Evolutionary conservation across 768 basidiomycete species (phyloP).

Genomic region (Hericium alpestre): DNA sequence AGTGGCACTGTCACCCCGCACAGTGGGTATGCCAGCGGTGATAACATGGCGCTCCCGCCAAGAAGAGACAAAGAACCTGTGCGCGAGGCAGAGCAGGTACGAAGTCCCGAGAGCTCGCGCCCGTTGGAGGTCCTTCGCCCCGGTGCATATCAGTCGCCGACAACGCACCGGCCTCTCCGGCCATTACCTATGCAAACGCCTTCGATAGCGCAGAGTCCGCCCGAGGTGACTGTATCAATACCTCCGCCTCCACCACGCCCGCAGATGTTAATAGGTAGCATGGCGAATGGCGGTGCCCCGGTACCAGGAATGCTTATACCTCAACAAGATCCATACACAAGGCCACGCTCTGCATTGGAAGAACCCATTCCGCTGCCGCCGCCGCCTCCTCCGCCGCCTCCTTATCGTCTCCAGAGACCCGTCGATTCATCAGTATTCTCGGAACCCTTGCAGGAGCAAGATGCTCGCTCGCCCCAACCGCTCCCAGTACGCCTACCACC

Average conservation of each 20-base stretch:
- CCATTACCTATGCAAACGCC: neutral
- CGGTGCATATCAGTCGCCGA: neutral
- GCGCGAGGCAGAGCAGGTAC: neutral
- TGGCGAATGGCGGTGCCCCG: neutral
- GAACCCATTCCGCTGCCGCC: constrained; percentile 3
- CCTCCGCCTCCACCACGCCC: neutral
- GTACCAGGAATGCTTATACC: neutral
- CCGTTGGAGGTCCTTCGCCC: neutral
- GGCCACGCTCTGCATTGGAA: constrained; percentile 11
- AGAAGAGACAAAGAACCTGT: neutral
- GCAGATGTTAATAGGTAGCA: neutral
- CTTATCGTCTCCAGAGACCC: constrained; percentile 2
- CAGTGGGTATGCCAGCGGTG: neutral
- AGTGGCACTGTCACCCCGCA: neutral
- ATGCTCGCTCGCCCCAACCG: constrained; percentile 32
- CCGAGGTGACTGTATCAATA: constrained; percentile 4
- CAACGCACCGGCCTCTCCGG: neutral
- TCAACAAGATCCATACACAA: constrained; percentile 7
- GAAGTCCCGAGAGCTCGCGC: neutral
- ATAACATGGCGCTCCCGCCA: neutral
- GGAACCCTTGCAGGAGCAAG: constrained; percentile 22
- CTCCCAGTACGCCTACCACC: constrained; percentile 15
- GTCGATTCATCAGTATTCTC: constrained; percentile 14
- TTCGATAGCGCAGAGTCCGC: constrained; percentile 3
- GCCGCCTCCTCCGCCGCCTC: constrained; percentile 2